phyloP scores from a whole-genome alignment of 805 yeast species.

The Candida chauliodis region DNA sequence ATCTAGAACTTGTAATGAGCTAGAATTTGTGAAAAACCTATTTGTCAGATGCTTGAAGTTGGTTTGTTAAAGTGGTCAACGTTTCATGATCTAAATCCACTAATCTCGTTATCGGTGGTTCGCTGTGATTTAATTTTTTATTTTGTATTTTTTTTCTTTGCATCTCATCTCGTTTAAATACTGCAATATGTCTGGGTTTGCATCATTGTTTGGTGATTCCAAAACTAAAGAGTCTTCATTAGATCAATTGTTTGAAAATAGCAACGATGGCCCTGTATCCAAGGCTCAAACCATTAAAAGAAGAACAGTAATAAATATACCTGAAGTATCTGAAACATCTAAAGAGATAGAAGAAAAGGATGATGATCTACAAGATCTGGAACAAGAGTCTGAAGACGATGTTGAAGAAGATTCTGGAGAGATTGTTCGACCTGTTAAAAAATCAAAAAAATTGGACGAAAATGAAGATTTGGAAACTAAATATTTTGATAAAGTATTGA shows the following conservation, averaged over 20 bases:
- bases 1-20: not conserved
- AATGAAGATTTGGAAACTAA: slow-evolving; percentile 52
- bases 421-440: slow-evolving; percentile 22
- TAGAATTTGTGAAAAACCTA: not conserved
- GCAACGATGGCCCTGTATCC: slow-evolving; percentile 46
- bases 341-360: slow-evolving; percentile 20
- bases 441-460: slow-evolving; percentile 24
- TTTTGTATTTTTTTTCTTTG: not conserved
- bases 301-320: slow-evolving; percentile 17
- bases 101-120: not conserved
- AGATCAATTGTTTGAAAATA: slow-evolving; percentile 26
- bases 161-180: not conserved
- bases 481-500: slow-evolving; percentile 49
- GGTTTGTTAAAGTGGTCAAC: not conserved
- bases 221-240: slow-evolving; percentile 23
- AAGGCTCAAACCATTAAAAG: slow-evolving; percentile 23
- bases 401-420: slow-evolving; percentile 11
- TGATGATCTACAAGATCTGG: no score
- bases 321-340: slow-evolving; percentile 16
- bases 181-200: slow-evolving; percentile 5
- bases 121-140: not conserved
- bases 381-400: slow-evolving; percentile 17
- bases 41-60: no score
- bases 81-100: not conserved
- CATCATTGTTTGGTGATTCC: slow-evolving; percentile 25